These are phyloP conservation scores for Schwanniomyces sp. DNA, from an alignment of 805 yeast species.

Conservation along the genomic window DNA sequence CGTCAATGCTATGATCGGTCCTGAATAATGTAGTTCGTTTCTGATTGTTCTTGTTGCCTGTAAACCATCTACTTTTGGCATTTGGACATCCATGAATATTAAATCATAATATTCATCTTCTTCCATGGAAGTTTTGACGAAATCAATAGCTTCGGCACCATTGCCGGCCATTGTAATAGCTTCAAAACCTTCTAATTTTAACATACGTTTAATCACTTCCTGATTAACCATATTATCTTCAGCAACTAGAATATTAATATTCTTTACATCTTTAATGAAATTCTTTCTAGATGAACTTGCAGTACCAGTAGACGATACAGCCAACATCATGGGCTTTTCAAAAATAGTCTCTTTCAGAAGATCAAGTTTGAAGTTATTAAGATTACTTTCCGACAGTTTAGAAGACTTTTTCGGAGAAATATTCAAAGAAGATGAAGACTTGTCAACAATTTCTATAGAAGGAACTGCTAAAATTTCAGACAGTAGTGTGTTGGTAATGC, in stretches of 20 bases:
- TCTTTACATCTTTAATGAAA: constrained; percentile 26
- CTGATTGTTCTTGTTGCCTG: constrained; percentile 78
- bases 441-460: not conserved
- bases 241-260: constrained; percentile 70
- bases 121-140: constrained; percentile 50
- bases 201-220: constrained; percentile 88
- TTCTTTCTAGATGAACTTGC: constrained; percentile 34
- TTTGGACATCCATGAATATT: constrained; percentile 95
- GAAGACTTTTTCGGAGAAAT: not conserved
- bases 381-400: not conserved
- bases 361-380: not conserved
- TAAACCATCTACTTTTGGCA: constrained; percentile 92
- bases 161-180: constrained; percentile 80
- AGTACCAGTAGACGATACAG: constrained; percentile 53
- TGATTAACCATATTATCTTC: constrained; percentile 95
- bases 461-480: not conserved
- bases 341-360: not conserved
- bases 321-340: constrained; percentile 41
- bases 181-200: constrained; percentile 74
- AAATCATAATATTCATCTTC: constrained; percentile 55
- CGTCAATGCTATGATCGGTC: constrained; percentile 90
- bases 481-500: not conserved
- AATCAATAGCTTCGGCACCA: constrained; percentile 84
- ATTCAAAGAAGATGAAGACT: not conserved
- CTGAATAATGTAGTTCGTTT: constrained; percentile 52